Base-by-base conservation (phyloP, 1,139 yeast genomes). In the Suhomyces kunorum region DNA sequence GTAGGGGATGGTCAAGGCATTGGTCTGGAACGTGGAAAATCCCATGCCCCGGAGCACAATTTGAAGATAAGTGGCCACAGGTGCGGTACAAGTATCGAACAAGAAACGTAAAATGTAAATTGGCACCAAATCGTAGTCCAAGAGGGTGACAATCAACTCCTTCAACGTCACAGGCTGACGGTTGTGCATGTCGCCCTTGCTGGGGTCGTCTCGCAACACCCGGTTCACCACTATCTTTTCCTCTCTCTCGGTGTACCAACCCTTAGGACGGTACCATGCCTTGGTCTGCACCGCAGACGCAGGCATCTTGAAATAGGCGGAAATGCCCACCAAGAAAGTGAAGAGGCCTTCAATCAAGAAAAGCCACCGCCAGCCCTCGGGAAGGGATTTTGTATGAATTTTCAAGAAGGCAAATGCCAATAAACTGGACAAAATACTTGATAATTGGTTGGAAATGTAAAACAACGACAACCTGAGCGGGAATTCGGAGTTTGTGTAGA, bases 111-210 rank as follows among this genome's bases (percentile, higher is more conserved):
- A 63, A 8, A 71, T 40, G 49, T 80, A 82, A 18, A 81, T 59
- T 8, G 87, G 87, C 56, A 66, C 63, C 39, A 80, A 51, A 54
- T 81, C 81, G 49, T 70, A 77, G 56, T 83, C 87, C 8, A 51
- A 37, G 8, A 80, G 43, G 5, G 81, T 63, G 30, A 58, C 56
- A 51, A 64, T 51, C 25, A 80, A 55, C 37, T 67, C 67, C 39
- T 51, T 64, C 23, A 63, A 58, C 5, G 69, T 57, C 9, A 81
- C 63, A 1, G 80, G 78, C 50, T 81, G 79, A 54, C 85, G 68
- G 54, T 82, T 82, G 53, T 80, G 70, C 85, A 81, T 80, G 46
- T 79, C 83, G 13, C 87, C 86, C 58, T 82, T 82, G 1, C 76
- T 62, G 6, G 88, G 87, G 51, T 83, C 89, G 55, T 82, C 87